phyloP scores from a whole-genome alignment of 2,329 filamentous ascomycete genomes.

The Colletotrichum spaethianum region DNA sequence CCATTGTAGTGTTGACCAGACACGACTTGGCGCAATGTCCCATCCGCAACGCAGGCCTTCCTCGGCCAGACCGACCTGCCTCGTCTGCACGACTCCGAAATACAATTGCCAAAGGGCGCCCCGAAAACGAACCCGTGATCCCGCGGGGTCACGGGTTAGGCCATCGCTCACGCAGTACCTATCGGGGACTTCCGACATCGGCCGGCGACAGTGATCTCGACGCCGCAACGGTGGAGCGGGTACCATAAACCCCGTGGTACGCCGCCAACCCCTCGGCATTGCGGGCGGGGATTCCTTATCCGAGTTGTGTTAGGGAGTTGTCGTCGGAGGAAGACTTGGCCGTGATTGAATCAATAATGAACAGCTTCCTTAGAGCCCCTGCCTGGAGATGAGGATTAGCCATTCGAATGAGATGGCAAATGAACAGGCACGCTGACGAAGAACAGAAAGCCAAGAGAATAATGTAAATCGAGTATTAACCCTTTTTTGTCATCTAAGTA shows the following conservation, averaged over 20 bases:
- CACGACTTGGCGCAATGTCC: neutral
- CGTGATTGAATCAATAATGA: neutral
- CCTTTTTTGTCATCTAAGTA: neutral
- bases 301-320: neutral
- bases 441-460: neutral
- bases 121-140: neutral
- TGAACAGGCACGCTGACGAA: neutral
- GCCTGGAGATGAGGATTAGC: neutral
- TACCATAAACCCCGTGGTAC: neutral
- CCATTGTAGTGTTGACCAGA: neutral
- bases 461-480: neutral
- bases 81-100: neutral
- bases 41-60: neutral
- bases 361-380: no score
- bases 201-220: conserved; percentile 5
- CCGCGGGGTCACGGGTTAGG: neutral
- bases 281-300: neutral
- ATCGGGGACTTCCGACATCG: conserved; percentile 32
- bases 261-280: conserved; percentile 16
- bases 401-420: neutral
- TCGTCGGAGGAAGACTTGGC: neutral
- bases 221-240: conserved; percentile 6
- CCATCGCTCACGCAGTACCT: neutral
- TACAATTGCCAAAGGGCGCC: neutral
- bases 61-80: neutral